Conservation (phyloP, 2,329 filamentous ascomycete species). For the Lachnellula cervina region DNA sequence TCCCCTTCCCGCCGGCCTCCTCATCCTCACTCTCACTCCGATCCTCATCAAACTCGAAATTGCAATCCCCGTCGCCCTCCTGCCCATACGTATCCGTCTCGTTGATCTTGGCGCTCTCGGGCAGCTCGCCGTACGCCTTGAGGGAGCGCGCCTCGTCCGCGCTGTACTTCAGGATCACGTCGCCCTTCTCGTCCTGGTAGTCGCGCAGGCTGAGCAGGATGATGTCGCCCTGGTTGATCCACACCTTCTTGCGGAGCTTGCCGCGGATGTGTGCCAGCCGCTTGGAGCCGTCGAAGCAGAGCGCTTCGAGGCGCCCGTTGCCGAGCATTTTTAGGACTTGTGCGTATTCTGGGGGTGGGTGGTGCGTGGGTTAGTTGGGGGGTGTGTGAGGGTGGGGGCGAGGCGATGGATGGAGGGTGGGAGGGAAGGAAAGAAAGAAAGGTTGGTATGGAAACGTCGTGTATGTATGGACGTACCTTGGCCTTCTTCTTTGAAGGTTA, state of each 20-base stretch:
- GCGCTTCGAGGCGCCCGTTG: conserved; percentile 86
- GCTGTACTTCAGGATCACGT: conserved; percentile 92
- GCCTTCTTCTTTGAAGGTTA: conserved; percentile 98
- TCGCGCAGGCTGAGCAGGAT: conserved; percentile 83
- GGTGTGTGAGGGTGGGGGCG: not conserved
- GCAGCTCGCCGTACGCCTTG: conserved; percentile 95
- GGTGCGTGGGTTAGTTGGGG: conserved; percentile 4
- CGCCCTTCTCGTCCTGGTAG: conserved; percentile 91
- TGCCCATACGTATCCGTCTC: conserved; percentile 94
- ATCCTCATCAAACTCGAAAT: conserved; percentile 99
- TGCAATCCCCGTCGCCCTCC: conserved; percentile 89
- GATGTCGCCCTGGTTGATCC: conserved; percentile 98
- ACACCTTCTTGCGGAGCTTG: conserved; percentile 99
- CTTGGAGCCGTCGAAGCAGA: conserved; percentile 89
- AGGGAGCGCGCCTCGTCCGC: conserved; percentile 92
- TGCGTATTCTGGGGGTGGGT: conserved; percentile 57
- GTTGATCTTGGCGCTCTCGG: conserved; percentile 99
- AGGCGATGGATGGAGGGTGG: too few relatives aligned
- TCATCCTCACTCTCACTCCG: conserved; percentile 56
- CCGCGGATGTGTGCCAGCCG: conserved; percentile 82
- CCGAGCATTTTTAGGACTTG: conserved; percentile 94
- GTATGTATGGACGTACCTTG: conserved; percentile 71
- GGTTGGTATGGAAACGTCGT: too few relatives aligned
- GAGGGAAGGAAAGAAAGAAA: not conserved
- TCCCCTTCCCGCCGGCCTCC: conserved; percentile 52